Percentiles rank a stretch among this genome's conserved stretches.
Conservation (phyloP, 371 early-diverging fungal genomes). For the Haplosporangium sp. region DNA sequence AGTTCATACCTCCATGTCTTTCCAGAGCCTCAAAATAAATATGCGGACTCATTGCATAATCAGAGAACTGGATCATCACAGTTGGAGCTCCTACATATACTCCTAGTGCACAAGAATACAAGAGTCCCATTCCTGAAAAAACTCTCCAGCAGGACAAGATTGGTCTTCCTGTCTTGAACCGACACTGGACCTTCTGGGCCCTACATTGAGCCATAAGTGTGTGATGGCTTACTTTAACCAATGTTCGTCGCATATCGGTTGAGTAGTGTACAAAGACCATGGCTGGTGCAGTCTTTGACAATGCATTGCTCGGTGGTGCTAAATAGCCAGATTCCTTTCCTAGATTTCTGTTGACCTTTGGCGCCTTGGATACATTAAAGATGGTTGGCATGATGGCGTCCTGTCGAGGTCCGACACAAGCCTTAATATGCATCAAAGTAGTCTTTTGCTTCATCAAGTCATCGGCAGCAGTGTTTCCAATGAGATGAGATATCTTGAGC, state of each 20-base stretch:
- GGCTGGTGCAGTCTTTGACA: slow-evolving; percentile 58
- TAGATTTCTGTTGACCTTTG: slow-evolving; percentile 65
- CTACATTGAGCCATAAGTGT: slow-evolving; percentile 81
- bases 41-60: slow-evolving; percentile 38
- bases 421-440: slow-evolving; percentile 55
- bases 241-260: slow-evolving; percentile 68
- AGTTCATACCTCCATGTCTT: slow-evolving; percentile 23
- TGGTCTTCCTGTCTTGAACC: slow-evolving; percentile 73
- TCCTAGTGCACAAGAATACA: slow-evolving; percentile 80
- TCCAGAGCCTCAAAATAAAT: slow-evolving; percentile 45
- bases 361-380: slow-evolving; percentile 69
- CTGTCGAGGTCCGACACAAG: slow-evolving; percentile 46
- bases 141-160: slow-evolving; percentile 76
- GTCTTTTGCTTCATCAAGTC: slow-evolving; percentile 70
- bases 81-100: slow-evolving; percentile 73
- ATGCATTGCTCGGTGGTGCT: slow-evolving; percentile 60
- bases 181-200: slow-evolving; percentile 83
- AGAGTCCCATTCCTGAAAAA: slow-evolving; percentile 79
- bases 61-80: slow-evolving; percentile 49
- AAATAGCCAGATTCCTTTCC: slow-evolving; percentile 69
- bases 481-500: slow-evolving; percentile 65
- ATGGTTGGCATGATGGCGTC: slow-evolving; percentile 58
- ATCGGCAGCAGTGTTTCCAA: slow-evolving; percentile 75
- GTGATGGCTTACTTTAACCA: slow-evolving; percentile 72
- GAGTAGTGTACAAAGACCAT: slow-evolving; percentile 66